phyloP scores from a whole-genome alignment of 768 basidiomycete genomes.

The Gloeopeniophorella convolvens region DNA sequence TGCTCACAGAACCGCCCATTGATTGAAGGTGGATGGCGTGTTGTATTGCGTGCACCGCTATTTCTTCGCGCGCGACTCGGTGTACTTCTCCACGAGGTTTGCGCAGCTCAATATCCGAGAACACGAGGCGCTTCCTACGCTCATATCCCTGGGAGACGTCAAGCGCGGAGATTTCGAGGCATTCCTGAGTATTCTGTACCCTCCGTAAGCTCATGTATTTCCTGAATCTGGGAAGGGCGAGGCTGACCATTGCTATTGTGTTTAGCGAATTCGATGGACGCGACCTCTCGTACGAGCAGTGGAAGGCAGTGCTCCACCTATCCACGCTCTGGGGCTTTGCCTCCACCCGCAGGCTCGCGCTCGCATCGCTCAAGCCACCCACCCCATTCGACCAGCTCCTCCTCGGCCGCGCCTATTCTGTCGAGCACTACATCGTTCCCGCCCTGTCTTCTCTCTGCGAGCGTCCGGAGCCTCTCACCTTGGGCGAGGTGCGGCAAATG shows the following conservation, averaged over 20 bases:
- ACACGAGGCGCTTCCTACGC: background rate
- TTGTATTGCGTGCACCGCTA: slow-evolving; percentile 8
- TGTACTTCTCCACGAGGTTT: slow-evolving; percentile 1
- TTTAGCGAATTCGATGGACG: slow-evolving; percentile 4
- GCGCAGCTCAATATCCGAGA: background rate
- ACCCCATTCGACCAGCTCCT: slow-evolving; percentile 1
- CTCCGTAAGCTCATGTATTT: background rate
- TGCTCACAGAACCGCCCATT: background rate
- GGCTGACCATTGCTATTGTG: background rate
- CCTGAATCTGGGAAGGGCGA: background rate
- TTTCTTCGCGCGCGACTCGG: slow-evolving; percentile 11
- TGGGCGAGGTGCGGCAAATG: slow-evolving; percentile 9
- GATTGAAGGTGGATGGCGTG: background rate
- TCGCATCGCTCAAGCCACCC: background rate
- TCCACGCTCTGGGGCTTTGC: slow-evolving; percentile 28
- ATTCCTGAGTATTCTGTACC: slow-evolving; percentile 9
- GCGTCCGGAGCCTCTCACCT: background rate
- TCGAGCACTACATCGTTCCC: slow-evolving; percentile 9
- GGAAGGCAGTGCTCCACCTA: slow-evolving; percentile 24
- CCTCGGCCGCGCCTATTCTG: slow-evolving; percentile 1
- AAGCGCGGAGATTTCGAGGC: slow-evolving; percentile 10
- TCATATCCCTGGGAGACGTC: background rate
- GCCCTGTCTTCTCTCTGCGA: slow-evolving; percentile 9
- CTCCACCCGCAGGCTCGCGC: slow-evolving; percentile 19
- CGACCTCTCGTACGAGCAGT: slow-evolving; percentile 18